phyloP scores from a whole-genome alignment of 257 asterid species.

The Coffea eugenioides region DNA sequence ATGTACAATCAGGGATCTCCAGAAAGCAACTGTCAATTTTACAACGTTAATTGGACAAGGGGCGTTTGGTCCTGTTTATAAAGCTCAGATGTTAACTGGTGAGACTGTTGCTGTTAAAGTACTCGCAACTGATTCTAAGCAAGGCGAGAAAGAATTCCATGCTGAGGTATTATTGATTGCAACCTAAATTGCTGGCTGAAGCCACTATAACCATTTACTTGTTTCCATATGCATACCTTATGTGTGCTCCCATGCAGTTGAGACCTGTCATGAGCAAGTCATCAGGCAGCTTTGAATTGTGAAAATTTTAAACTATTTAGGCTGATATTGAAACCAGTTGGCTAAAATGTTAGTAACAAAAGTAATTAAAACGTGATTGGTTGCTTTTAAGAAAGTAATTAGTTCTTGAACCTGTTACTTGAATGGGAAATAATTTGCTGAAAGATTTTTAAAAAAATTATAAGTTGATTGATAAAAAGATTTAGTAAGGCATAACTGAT shows the following conservation, averaged over 20 bases:
- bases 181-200: neutral
- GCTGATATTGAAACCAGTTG: neutral
- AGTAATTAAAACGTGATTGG: neutral
- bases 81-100: conserved; percentile 80
- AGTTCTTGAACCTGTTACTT: too few species aligned
- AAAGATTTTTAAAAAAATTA: too few species aligned
- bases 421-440: too few species aligned
- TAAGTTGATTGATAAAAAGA: too few species aligned
- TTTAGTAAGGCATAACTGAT: too few species aligned
- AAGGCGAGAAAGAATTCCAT: conserved; percentile 94
- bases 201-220: neutral
- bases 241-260: neutral
- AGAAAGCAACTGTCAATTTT: conserved; percentile 83
- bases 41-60: conserved; percentile 92
- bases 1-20: conserved; percentile 70
- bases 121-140: conserved; percentile 89
- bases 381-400: neutral
- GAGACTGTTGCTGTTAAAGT: conserved; percentile 93
- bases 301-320: neutral
- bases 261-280: neutral
- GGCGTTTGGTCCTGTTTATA: conserved; percentile 90
- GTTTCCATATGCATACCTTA: neutral
- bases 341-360: neutral
- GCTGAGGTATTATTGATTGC: conserved; percentile 59
- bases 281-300: neutral